A percentile compares a stretch with the other conserved stretches of the same genome.
These are phyloP conservation scores for Dothidotthia symphoricarpi DNA, from an alignment of 2,329 filamentous ascomycete genomes.

Conservation along the genomic window DNA sequence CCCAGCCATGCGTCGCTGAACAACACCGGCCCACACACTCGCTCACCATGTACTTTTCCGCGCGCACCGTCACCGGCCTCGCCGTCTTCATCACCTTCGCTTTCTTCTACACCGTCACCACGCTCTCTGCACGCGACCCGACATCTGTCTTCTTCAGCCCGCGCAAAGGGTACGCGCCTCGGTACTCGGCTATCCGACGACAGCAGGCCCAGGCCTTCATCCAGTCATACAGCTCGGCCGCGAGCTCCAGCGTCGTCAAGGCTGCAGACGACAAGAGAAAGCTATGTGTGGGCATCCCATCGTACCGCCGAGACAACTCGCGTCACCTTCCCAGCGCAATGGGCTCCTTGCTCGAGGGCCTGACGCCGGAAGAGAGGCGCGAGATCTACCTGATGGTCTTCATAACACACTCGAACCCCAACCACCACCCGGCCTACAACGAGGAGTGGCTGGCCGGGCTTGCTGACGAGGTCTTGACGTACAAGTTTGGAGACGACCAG, in stretches of 20 bases:
- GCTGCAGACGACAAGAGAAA: constrained; percentile 20
- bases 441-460: constrained; percentile 45
- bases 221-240: constrained; percentile 13
- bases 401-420: constrained; percentile 47
- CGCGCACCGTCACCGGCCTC: constrained; percentile 21
- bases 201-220: constrained; percentile 33
- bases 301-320: constrained; percentile 42
- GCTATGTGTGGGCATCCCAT: constrained; percentile 48
- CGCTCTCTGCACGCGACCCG: constrained; percentile 32
- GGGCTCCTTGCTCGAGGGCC: constrained; percentile 46
- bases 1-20: constrained; percentile 14
- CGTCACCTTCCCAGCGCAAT: constrained; percentile 46
- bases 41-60: constrained; percentile 23
- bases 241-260: constrained; percentile 16
- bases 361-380: constrained; percentile 43
- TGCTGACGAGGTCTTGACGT: constrained; percentile 45
- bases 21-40: constrained; percentile 1
- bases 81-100: constrained; percentile 17
- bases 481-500: constrained; percentile 37
- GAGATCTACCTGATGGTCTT: constrained; percentile 47
- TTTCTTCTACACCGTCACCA: constrained; percentile 25
- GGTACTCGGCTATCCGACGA: constrained; percentile 33
- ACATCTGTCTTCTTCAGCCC: constrained; percentile 41
- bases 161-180: constrained; percentile 30
- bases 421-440: constrained; percentile 42